These are phyloP conservation scores for Tuctoria greenei DNA, from an alignment of 176 grass and related monocot genomes.

Conservation along the genomic window DNA sequence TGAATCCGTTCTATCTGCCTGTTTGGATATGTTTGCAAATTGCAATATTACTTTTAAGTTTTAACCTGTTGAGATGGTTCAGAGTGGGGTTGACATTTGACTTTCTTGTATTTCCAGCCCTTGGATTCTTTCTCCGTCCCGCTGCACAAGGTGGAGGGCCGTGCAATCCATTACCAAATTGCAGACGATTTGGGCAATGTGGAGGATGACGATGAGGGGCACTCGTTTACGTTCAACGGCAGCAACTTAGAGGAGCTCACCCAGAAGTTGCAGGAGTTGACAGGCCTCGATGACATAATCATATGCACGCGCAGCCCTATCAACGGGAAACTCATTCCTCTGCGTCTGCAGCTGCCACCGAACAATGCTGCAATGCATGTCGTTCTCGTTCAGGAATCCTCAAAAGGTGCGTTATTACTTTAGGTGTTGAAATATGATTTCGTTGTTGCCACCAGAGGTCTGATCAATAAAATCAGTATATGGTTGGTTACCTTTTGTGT, in stretches of 20 bases:
- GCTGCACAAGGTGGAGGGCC: conserved; percentile 69
- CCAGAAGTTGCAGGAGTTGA: conserved; percentile 63
- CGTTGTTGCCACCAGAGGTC: no score
- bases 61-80: background rate
- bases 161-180: conserved; percentile 64
- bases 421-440: background rate
- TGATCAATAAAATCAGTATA: no score
- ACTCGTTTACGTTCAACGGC: conserved; percentile 70
- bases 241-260: conserved; percentile 65
- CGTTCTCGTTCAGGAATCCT: conserved; percentile 60
- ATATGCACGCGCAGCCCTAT: conserved; percentile 68
- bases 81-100: conserved; percentile 19
- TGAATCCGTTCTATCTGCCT: background rate
- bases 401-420: conserved; percentile 50
- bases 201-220: conserved; percentile 42
- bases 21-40: background rate
- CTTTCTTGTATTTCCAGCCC: conserved; percentile 46
- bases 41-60: background rate
- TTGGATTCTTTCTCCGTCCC: conserved; percentile 42
- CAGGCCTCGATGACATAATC: conserved; percentile 54
- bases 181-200: conserved; percentile 73
- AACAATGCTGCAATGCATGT: conserved; percentile 79
- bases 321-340: conserved; percentile 63
- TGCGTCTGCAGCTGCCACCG: conserved; percentile 66
- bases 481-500: background rate